Conservation (phyloP, 2,329 filamentous ascomycete species). For the Colletotrichum viniferum region DNA sequence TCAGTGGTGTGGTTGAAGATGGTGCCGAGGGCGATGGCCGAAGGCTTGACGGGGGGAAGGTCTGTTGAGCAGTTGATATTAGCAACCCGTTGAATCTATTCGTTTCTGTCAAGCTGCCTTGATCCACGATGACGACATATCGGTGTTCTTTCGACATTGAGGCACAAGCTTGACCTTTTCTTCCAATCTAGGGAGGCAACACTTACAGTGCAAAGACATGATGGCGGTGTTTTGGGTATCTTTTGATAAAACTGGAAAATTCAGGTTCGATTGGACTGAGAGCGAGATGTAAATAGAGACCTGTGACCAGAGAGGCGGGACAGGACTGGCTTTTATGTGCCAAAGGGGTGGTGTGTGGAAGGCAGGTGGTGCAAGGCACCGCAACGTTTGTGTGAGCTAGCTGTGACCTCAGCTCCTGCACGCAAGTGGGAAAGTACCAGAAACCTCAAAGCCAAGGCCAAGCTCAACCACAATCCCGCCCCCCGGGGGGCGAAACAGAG, state of each 20-base stretch:
- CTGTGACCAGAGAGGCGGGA: background rate
- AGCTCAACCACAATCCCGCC: background rate
- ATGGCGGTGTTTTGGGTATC: slow-evolving; percentile 29
- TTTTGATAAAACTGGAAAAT: background rate
- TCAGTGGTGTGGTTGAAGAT: slow-evolving; percentile 94
- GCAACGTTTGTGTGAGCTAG: slow-evolving; percentile 4
- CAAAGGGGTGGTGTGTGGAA: background rate
- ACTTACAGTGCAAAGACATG: slow-evolving; percentile 67
- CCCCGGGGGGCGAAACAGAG: slow-evolving; percentile 11
- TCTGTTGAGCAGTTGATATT: slow-evolving; percentile 40
- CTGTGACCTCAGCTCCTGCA: slow-evolving; percentile 19
- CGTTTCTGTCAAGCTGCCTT: background rate
- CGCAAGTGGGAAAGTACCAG: background rate
- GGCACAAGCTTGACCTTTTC: background rate
- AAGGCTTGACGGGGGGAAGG: slow-evolving; percentile 87
- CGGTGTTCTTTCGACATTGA: background rate
- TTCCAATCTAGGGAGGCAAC: background rate
- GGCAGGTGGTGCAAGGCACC: background rate
- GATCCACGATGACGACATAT: background rate
- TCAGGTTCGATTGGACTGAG: slow-evolving; percentile 9
- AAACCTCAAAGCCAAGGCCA: background rate
- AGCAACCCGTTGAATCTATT: background rate
- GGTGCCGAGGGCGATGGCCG: slow-evolving; percentile 94
- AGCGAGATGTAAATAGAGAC: background rate
- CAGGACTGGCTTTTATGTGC: slow-evolving; percentile 18